phyloP scores from a whole-genome alignment of 2,329 filamentous ascomycete genomes.

The Westerdykella aurantiaca region DNA sequence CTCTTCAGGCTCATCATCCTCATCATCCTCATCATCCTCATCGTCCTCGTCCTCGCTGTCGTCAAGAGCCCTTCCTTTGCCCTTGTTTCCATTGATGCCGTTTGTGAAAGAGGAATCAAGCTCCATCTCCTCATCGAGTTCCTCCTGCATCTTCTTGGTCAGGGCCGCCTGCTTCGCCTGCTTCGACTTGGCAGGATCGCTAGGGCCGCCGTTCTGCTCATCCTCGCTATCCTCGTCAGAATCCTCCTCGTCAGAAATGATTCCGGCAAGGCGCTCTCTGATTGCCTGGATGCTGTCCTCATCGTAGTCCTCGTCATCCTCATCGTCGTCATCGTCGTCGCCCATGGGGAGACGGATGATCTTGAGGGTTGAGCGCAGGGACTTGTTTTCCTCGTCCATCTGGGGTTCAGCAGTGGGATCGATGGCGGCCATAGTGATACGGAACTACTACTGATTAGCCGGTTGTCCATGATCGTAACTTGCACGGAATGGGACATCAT shows the following conservation, averaged over 20 bases:
- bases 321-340: conserved; percentile 55
- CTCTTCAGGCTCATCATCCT: conserved; percentile 68
- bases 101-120: conserved; percentile 54
- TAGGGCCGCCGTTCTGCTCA: conserved; percentile 81
- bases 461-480: too few relatives aligned
- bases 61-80: conserved; percentile 59
- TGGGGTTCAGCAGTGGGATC: conserved; percentile 69
- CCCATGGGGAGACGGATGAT: conserved; percentile 68
- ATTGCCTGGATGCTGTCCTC: conserved; percentile 42
- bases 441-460: conserved; percentile 58
- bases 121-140: conserved; percentile 66
- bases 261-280: conserved; percentile 31
- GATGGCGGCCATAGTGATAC: conserved; percentile 97
- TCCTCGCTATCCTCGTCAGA: conserved; percentile 55
- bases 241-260: conserved; percentile 37
- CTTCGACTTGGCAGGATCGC: conserved; percentile 84
- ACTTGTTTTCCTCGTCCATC: conserved; percentile 36
- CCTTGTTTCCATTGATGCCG: conserved; percentile 47
- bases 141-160: conserved; percentile 70
- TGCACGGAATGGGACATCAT: too few relatives aligned
- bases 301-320: conserved; percentile 51
- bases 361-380: conserved; percentile 81
- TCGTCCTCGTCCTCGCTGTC: conserved; percentile 60
- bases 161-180: conserved; percentile 75
- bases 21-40: conserved; percentile 57